Conservation (phyloP, 345 rosid species). For the Cardiospermum halicacabum region DNA sequence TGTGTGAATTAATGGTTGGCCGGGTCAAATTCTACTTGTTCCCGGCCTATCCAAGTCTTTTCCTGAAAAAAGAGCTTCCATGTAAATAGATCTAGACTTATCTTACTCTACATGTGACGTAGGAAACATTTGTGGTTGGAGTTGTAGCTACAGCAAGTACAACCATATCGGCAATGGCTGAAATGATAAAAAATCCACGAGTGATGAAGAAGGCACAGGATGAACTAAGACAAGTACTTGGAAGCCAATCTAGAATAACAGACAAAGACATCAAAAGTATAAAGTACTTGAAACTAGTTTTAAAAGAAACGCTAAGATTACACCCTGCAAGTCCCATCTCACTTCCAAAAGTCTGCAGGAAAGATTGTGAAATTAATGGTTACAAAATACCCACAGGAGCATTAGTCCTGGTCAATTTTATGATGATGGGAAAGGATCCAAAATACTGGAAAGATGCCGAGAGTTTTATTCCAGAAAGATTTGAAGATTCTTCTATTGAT, state of each 20-base stretch:
- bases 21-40: no score
- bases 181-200: conserved; percentile 16
- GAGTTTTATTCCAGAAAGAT: neutral
- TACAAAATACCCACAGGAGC: neutral
- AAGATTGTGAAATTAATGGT: neutral
- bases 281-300: conserved; percentile 12
- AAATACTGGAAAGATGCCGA: neutral
- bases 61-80: no score
- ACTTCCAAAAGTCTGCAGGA: conserved; percentile 11
- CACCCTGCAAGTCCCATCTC: conserved; percentile 20
- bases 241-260: neutral
- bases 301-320: conserved; percentile 23
- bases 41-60: no score
- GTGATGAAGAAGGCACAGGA: conserved; percentile 20
- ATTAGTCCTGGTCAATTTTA: neutral
- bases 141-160: conserved; percentile 6
- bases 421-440: neutral
- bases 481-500: neutral
- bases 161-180: conserved; percentile 24
- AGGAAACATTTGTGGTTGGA: conserved; percentile 15
- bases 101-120: no score
- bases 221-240: conserved; percentile 10
- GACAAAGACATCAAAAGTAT: conserved; percentile 2
- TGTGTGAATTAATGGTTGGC: no score
- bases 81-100: no score